A percentile compares a stretch with the other conserved stretches of the same genome.
Conservation (phyloP, 2,329 filamentous ascomycete species). For the Diaporthe longicolla region DNA sequence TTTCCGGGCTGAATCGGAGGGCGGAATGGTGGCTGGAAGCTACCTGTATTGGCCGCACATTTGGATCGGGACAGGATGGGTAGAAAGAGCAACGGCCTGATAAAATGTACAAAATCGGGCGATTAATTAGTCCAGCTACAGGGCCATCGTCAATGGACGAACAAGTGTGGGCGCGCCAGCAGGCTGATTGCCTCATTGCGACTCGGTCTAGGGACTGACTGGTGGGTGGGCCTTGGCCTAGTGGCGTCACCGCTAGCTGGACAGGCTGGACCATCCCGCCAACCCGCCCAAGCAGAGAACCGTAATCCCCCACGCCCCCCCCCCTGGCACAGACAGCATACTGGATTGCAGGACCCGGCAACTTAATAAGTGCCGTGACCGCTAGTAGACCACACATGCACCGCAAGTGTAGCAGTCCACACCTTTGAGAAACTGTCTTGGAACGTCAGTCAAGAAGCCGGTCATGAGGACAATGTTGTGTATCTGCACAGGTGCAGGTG, state of each 20-base stretch:
- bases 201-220: conserved; percentile 27
- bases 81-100: conserved; percentile 3
- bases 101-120: conserved; percentile 21
- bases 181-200: conserved; percentile 22
- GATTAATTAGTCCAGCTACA: conserved; percentile 14
- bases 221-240: conserved; percentile 24
- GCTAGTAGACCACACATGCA: neutral
- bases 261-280: conserved; percentile 12
- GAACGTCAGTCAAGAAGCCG: neutral
- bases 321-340: neutral
- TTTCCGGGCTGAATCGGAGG: conserved; percentile 15
- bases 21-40: conserved; percentile 38
- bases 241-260: conserved; percentile 32
- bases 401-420: neutral
- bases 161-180: conserved; percentile 25
- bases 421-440: neutral
- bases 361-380: neutral
- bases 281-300: conserved; percentile 11
- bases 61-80: neutral
- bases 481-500: neutral
- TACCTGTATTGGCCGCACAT: conserved; percentile 42
- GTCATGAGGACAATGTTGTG: conserved; percentile 7
- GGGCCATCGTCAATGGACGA: conserved; percentile 25
- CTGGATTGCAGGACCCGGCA: neutral
- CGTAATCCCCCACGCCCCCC: conserved; percentile 18